Conservation (phyloP, 495 filamentous ascomycete genomes). For the Emericellopsis terricola region DNA sequence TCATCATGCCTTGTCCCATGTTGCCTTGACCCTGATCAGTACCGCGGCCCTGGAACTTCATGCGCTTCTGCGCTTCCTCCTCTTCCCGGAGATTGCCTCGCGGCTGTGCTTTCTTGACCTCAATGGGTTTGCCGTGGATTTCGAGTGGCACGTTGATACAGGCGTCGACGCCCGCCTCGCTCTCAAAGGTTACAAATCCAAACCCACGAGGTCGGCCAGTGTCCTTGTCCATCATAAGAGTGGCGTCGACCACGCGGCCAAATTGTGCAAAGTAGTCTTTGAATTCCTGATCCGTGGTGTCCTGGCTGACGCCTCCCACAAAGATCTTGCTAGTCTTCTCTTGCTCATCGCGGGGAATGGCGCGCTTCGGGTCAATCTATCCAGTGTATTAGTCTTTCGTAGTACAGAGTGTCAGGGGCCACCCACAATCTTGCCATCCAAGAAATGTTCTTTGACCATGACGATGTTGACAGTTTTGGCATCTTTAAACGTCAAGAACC, state of each 20-base stretch:
- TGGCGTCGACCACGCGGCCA: constrained; percentile 89
- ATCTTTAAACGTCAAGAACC: constrained; percentile 94
- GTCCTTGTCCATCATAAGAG: constrained; percentile 99
- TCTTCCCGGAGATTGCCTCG: constrained; percentile 87
- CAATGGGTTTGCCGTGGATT: constrained; percentile 88
- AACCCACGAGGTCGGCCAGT: constrained; percentile 90
- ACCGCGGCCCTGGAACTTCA: constrained; percentile 32
- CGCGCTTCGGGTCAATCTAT: constrained; percentile 94
- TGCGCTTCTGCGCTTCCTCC: constrained; percentile 56
- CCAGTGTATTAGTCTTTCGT: background rate
- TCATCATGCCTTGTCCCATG: constrained; percentile 12
- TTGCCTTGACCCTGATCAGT: constrained; percentile 27
- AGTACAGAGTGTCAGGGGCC: background rate
- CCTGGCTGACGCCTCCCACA: constrained; percentile 92
- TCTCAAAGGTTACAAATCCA: constrained; percentile 98
- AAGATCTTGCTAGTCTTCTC: constrained; percentile 98
- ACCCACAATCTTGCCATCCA: constrained; percentile 96
- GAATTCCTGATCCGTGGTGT: constrained; percentile 89
- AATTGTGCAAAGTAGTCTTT: constrained; percentile 93
- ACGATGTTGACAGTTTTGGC: constrained; percentile 95
- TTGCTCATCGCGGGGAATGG: constrained; percentile 94
- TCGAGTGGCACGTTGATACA: constrained; percentile 64
- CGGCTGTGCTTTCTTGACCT: constrained; percentile 95
- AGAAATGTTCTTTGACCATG: constrained; percentile 97
- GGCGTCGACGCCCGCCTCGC: constrained; percentile 83